Conservation (phyloP, 805 yeast genomes). For the Wickerhamomyces queroliae region DNA sequence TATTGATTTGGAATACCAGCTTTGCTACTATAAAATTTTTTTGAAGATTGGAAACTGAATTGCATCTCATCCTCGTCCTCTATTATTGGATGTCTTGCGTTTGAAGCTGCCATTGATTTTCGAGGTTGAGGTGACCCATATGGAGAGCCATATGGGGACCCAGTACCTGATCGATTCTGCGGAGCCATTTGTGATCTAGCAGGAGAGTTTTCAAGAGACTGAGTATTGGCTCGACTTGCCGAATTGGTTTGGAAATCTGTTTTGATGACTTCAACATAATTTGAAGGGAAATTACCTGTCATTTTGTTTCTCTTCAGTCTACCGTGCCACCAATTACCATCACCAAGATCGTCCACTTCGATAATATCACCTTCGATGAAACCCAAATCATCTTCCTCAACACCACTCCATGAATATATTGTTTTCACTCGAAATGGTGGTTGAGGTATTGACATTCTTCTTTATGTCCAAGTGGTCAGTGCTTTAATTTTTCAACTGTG, state of each 20-base stretch:
- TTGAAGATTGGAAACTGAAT: slow-evolving; percentile 23
- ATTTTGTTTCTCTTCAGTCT: slow-evolving; percentile 70
- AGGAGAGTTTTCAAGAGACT: neutral
- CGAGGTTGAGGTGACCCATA: too few relatives aligned
- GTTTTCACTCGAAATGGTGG: slow-evolving; percentile 77
- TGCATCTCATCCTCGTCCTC: slow-evolving; percentile 15
- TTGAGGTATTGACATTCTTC: slow-evolving; percentile 25
- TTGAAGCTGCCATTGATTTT: too few relatives aligned
- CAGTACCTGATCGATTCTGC: neutral
- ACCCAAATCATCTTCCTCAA: slow-evolving; percentile 83
- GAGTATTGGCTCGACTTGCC: neutral
- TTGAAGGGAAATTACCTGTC: slow-evolving; percentile 82
- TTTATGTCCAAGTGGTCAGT: too few relatives aligned
- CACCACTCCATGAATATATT: slow-evolving; percentile 91
- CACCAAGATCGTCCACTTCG: slow-evolving; percentile 73
- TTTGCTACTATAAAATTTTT: slow-evolving; percentile 10
- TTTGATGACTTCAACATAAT: slow-evolving; percentile 64
- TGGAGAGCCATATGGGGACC: neutral
- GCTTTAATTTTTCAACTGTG: too few relatives aligned
- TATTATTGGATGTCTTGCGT: too few relatives aligned
- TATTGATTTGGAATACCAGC: neutral
- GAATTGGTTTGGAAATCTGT: slow-evolving; percentile 16
- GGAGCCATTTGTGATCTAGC: neutral
- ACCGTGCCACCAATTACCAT: slow-evolving; percentile 94
- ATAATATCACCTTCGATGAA: slow-evolving; percentile 91